Conservation (phyloP, 345 rosid species). For the Euphorbia pulcherrima region DNA sequence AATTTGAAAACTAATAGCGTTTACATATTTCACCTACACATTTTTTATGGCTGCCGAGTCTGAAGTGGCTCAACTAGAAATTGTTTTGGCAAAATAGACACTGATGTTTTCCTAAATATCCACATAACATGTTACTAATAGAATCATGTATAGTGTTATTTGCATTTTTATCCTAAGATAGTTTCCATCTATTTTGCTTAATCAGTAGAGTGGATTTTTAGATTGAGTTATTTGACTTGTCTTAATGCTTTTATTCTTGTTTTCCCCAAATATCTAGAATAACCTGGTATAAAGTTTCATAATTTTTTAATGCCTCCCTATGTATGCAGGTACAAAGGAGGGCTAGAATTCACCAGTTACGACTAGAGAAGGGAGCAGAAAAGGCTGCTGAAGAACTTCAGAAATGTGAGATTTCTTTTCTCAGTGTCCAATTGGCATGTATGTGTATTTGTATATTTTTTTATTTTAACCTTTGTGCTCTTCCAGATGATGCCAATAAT, state of each 20-base stretch:
- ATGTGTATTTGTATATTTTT: neutral
- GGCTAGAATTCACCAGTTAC: conserved; percentile 69
- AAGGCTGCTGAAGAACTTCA: conserved; percentile 74
- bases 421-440: conserved; percentile 4
- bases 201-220: neutral
- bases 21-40: neutral
- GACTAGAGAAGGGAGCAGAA: conserved; percentile 82
- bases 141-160: too few relatives aligned
- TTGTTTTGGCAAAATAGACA: neutral
- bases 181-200: neutral
- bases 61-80: neutral
- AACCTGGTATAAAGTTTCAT: neutral
- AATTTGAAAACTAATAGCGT: neutral
- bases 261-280: neutral
- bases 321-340: conserved; percentile 56
- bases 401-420: conserved; percentile 47
- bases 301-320: neutral
- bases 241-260: neutral
- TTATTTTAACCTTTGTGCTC: conserved; percentile 2
- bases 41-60: too few relatives aligned
- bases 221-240: neutral
- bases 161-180: neutral
- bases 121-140: too few relatives aligned
- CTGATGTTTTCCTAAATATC: neutral
- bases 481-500: conserved; percentile 74